These are phyloP conservation scores for Syncephalastrum contaminatum DNA, from an alignment of 371 early-diverging fungal species.

Conservation along the genomic window DNA sequence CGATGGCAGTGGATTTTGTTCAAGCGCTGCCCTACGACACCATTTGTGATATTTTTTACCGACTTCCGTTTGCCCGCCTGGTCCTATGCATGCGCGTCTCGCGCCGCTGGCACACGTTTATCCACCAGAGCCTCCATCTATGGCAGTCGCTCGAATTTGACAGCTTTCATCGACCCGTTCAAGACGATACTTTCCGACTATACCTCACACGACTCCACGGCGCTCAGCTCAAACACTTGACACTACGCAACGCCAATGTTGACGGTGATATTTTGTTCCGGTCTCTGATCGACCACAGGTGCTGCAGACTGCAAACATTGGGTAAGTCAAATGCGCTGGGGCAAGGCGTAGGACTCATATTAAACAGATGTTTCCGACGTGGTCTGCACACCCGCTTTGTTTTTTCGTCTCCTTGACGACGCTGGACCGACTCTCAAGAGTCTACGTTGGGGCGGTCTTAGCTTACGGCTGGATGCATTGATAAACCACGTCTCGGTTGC, in stretches of 20 bases:
- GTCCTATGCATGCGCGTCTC: conserved; percentile 26
- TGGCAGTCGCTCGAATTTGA: conserved; percentile 28
- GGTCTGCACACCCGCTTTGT: conserved; percentile 17
- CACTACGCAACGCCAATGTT: conserved; percentile 11
- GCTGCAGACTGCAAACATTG: conserved; percentile 19
- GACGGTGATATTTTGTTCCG: conserved; percentile 23
- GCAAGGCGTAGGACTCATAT: background rate
- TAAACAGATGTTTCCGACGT: conserved; percentile 21
- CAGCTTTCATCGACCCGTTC: conserved; percentile 4
- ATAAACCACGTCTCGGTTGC: conserved; percentile 16
- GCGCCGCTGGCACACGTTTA: conserved; percentile 18
- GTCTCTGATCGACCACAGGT: conserved; percentile 4
- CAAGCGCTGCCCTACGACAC: conserved; percentile 25
- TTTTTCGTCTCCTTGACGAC: conserved; percentile 14
- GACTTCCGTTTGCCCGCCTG: conserved; percentile 17
- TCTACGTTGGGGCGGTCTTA: conserved; percentile 24
- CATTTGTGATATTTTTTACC: conserved; percentile 13
- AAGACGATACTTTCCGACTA: conserved; percentile 6
- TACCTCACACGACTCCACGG: conserved; percentile 22
- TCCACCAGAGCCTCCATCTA: conserved; percentile 11
- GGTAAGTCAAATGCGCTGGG: conserved; percentile 12
- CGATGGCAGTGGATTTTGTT: conserved; percentile 15
- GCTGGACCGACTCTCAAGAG: conserved; percentile 15
- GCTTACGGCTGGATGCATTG: conserved; percentile 24
- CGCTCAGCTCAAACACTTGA: conserved; percentile 14